phyloP scores from a whole-genome alignment of 768 basidiomycete genomes.

The Melanogaster broomeanus region DNA sequence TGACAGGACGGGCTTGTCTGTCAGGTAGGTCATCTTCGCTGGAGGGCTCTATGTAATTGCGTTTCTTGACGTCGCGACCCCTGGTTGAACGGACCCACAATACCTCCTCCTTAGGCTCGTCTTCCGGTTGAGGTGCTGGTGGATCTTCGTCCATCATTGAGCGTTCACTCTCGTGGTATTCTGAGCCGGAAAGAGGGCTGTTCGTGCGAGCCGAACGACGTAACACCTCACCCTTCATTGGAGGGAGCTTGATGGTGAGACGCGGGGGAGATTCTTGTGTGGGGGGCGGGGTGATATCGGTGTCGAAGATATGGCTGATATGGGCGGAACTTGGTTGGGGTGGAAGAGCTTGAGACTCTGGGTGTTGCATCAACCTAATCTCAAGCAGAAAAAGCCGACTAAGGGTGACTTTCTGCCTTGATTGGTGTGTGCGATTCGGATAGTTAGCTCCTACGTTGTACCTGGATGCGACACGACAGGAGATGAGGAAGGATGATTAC shows the following conservation, averaged over 20 bases:
- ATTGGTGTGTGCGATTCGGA: background rate
- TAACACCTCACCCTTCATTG: slow-evolving; percentile 16
- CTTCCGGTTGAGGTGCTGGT: slow-evolving; percentile 2
- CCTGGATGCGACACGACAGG: background rate
- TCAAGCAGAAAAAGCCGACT: slow-evolving; percentile 3
- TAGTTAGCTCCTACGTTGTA: background rate
- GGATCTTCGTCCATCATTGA: slow-evolving; percentile 30
- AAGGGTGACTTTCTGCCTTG: background rate
- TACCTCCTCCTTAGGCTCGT: background rate
- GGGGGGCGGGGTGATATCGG: background rate
- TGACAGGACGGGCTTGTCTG: slow-evolving; percentile 12
- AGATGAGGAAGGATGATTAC: background rate
- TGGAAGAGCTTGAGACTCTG: background rate
- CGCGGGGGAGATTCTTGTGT: slow-evolving; percentile 18
- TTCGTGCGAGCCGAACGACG: slow-evolving; percentile 29
- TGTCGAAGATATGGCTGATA: background rate
- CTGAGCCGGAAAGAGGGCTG: slow-evolving; percentile 31
- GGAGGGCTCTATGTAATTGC: slow-evolving; percentile 45
- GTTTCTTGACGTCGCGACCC: slow-evolving; percentile 44
- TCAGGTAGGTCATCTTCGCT: slow-evolving; percentile 42
- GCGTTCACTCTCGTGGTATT: slow-evolving; percentile 36
- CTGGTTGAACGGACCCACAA: slow-evolving; percentile 30
- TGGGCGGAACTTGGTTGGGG: background rate
- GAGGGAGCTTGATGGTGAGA: slow-evolving; percentile 22
- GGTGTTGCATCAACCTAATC: slow-evolving; percentile 10